Percentiles rank a stretch among this genome's conserved stretches.
Conservation (phyloP, 495 filamentous ascomycete genomes). For the Podospora pseudopauciseta region DNA sequence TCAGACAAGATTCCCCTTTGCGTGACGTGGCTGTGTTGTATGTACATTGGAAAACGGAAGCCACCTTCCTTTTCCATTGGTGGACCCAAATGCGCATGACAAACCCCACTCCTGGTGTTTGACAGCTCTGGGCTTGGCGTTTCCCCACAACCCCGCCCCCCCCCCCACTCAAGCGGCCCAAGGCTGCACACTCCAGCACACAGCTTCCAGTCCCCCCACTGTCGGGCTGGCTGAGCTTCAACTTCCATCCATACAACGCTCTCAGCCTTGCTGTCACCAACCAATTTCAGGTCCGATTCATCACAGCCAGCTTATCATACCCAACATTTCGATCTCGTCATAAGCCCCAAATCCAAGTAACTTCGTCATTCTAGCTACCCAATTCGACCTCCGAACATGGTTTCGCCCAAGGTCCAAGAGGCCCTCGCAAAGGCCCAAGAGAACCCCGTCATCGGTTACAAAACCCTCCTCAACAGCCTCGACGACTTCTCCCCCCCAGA, state of each 20-base stretch:
- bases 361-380: not conserved
- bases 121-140: not conserved
- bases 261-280: not conserved
- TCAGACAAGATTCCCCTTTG: not conserved
- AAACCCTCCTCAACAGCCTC: constrained; percentile 61
- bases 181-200: not conserved
- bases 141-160: not conserved
- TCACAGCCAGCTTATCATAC: not conserved
- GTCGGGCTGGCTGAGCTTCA: not conserved
- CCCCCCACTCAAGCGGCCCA: not conserved
- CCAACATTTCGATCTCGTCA: not conserved
- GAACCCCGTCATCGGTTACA: constrained; percentile 57
- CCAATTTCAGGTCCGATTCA: not conserved
- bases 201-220: not conserved
- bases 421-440: constrained; percentile 50
- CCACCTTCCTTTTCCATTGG: too few relatives aligned
- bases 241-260: not conserved
- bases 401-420: constrained; percentile 39
- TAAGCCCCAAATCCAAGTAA: not conserved
- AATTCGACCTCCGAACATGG: constrained; percentile 18
- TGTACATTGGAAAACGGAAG: too few relatives aligned
- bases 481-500: constrained; percentile 51
- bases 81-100: too few relatives aligned
- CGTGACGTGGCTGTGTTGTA: too few relatives aligned
- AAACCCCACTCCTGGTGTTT: not conserved